Evolutionary conservation across 495 filamentous ascomycete species (phyloP).

Genomic region (Podospora australis): DNA sequence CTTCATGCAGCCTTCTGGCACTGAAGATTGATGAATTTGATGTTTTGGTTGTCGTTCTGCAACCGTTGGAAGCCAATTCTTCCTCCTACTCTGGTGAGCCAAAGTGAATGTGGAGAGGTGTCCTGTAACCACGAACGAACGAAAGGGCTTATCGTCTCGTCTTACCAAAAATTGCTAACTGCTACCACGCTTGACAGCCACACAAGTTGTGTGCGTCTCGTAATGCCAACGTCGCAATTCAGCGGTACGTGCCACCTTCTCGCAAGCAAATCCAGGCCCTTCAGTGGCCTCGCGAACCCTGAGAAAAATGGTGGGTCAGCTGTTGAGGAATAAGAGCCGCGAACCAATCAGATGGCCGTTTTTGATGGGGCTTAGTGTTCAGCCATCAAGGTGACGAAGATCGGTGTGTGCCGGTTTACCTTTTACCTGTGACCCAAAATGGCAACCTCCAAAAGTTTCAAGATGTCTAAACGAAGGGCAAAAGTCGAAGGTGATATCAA

Average conservation of each 20-base stretch:
- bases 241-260: background rate
- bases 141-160: background rate
- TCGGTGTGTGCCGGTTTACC: background rate
- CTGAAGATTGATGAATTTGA: background rate
- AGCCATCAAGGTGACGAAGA: background rate
- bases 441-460: too few relatives aligned
- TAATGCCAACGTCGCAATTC: slow-evolving; percentile 7
- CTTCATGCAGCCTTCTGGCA: background rate
- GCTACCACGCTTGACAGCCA: background rate
- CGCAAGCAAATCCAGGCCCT: too few relatives aligned
- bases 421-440: too few relatives aligned
- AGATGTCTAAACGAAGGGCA: too few relatives aligned
- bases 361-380: too few relatives aligned
- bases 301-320: background rate
- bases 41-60: background rate
- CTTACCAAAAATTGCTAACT: background rate
- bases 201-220: background rate
- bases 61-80: too few relatives aligned
- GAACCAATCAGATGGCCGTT: background rate
- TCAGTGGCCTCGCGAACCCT: background rate
- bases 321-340: slow-evolving; percentile 1
- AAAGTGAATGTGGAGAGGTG: slow-evolving; percentile 1
- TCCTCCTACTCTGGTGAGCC: too few relatives aligned
- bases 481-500: too few relatives aligned
- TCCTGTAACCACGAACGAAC: too few relatives aligned